Conservation (phyloP, 129 eudicot species). For the Flaveria brownii region DNA sequence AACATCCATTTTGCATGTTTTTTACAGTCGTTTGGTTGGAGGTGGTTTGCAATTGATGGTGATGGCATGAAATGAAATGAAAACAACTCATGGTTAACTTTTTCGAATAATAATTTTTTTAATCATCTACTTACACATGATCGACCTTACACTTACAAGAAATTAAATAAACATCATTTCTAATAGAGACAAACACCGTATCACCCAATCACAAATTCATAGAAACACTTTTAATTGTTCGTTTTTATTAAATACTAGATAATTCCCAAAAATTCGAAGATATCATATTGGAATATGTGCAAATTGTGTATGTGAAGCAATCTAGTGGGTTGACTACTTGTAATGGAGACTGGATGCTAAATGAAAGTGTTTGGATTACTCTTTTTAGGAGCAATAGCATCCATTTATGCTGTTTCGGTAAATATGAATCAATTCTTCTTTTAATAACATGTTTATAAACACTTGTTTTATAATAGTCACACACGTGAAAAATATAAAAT, state of each 20-base stretch:
- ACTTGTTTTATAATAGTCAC: not conserved
- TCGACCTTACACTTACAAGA: too few species aligned
- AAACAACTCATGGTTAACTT: not conserved
- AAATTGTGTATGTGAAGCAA: constrained; percentile 25
- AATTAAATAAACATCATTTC: too few species aligned
- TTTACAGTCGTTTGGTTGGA: too few species aligned
- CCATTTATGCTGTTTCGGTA: not conserved
- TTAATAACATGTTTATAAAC: not conserved
- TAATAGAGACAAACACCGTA: too few species aligned
- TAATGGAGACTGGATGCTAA: constrained; percentile 25
- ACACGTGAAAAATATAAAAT: not conserved
- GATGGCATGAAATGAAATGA: not conserved
- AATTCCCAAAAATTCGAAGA: not conserved
- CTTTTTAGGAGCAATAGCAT: not conserved
- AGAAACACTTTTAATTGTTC: not conserved
- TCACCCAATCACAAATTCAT: too few species aligned
- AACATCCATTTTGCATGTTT: too few species aligned
- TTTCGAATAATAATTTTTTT: too few species aligned
- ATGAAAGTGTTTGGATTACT: constrained; percentile 24
- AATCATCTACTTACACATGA: too few species aligned
- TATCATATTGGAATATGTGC: constrained; percentile 27
- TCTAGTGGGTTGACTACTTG: constrained; percentile 29
- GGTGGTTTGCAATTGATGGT: too few species aligned
- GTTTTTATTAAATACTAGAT: not conserved
- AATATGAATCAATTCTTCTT: not conserved